phyloP scores from a whole-genome alignment of 2,329 filamentous ascomycete genomes.

The Pseudogymnoascus sp. region DNA sequence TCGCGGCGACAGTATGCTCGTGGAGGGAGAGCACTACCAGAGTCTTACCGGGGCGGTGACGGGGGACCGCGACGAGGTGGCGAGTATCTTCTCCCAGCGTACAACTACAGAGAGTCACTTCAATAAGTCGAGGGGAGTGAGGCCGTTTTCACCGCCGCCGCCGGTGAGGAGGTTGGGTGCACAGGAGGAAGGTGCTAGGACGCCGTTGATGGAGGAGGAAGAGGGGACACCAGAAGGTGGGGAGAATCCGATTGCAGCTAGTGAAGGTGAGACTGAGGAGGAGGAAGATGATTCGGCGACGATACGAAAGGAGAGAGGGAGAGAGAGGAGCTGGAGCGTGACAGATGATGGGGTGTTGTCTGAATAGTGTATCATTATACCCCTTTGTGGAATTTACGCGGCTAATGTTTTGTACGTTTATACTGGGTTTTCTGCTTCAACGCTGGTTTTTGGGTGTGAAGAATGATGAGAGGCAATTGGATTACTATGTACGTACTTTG shows the following conservation, averaged over 20 bases:
- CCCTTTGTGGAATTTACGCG: background rate
- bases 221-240: background rate
- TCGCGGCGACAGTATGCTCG: constrained; percentile 47
- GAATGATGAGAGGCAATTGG: background rate
- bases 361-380: constrained; percentile 9
- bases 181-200: constrained; percentile 14
- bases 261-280: background rate
- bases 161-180: constrained; percentile 11
- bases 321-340: constrained; percentile 22
- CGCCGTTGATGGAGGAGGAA: constrained; percentile 16
- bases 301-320: background rate
- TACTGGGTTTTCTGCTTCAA: background rate
- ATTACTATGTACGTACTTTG: background rate
- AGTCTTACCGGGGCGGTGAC: constrained; percentile 43
- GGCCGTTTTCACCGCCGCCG: constrained; percentile 54
- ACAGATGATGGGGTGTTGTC: constrained; percentile 21
- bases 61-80: constrained; percentile 26
- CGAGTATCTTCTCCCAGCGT: constrained; percentile 45
- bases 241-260: background rate
- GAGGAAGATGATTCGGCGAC: background rate
- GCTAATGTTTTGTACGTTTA: constrained; percentile 1
- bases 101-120: constrained; percentile 26
- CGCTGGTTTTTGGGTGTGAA: background rate
- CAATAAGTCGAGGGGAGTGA: constrained; percentile 43
- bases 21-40: constrained; percentile 47